phyloP scores from a whole-genome alignment of 2,329 filamentous ascomycete genomes.

The Pseudogymnoascus sp. region DNA sequence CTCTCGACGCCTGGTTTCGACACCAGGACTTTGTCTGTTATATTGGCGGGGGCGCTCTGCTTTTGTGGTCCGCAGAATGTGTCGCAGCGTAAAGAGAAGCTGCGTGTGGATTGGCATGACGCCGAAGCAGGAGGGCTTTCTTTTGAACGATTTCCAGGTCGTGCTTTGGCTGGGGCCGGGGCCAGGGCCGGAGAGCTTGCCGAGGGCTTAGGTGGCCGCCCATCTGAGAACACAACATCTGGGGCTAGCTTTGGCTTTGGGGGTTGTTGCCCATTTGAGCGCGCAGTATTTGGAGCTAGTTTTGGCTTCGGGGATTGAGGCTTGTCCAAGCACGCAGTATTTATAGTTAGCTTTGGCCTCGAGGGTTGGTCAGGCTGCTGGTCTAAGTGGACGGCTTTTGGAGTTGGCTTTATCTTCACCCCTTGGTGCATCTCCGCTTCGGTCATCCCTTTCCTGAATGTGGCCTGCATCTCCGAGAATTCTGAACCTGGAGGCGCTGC shows the following conservation, averaged over 20 bases:
- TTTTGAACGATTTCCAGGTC: not conserved
- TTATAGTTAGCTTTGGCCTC: not conserved
- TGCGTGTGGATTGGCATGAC: not conserved
- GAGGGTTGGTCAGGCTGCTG: not conserved
- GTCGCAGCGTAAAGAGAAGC: not conserved
- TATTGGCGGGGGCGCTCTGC: not conserved
- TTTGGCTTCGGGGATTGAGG: not conserved
- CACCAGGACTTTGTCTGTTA: not conserved
- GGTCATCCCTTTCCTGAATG: not conserved
- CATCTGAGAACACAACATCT: not conserved
- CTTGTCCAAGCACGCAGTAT: not conserved
- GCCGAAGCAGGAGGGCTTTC: not conserved
- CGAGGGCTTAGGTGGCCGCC: not conserved
- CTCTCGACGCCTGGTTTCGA: not conserved
- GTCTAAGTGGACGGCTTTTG: not conserved
- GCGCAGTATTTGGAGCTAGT: not conserved
- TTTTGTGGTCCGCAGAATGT: not conserved
- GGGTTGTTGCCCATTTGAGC: not conserved
- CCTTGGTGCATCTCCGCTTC: not conserved
- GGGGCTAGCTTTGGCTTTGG: not conserved
- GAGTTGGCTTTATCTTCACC: not conserved
- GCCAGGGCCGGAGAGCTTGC: not conserved
- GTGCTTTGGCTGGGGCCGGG: not conserved
- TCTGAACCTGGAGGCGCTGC: not conserved
- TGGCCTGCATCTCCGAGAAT: not conserved